Conservation (phyloP, 352 stramenopile genomes). For the Thalassiosira hispida region DNA sequence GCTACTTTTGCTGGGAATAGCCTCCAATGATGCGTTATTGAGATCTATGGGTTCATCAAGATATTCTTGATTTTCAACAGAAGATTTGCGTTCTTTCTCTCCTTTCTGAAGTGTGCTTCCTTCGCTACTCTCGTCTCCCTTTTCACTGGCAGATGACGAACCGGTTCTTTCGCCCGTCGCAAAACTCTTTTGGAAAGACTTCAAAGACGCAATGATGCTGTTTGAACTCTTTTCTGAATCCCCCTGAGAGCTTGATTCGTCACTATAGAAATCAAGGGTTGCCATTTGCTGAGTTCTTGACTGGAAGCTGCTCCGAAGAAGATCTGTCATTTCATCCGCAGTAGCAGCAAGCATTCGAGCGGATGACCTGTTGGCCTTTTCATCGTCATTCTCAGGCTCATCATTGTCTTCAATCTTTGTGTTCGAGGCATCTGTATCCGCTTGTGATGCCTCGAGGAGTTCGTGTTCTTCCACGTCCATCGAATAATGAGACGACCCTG, state of each 20-base stretch:
- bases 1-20: constrained; percentile 15
- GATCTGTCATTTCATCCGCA: constrained; percentile 35
- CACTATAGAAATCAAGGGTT: neutral
- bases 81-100: constrained; percentile 3
- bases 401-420: neutral
- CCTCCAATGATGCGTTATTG: neutral
- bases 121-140: constrained; percentile 13
- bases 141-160: constrained; percentile 13
- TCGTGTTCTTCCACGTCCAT: constrained; percentile 1
- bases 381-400: constrained; percentile 1
- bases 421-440: constrained; percentile 1
- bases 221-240: constrained; percentile 21
- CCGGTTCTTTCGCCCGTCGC: neutral
- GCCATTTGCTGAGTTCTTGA: constrained; percentile 14
- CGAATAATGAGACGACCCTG: constrained; percentile 9
- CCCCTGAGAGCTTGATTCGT: constrained; percentile 24
- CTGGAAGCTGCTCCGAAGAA: constrained; percentile 16
- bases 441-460: constrained; percentile 15
- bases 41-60: neutral
- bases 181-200: constrained; percentile 24
- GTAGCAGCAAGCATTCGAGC: constrained; percentile 11
- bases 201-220: constrained; percentile 12
- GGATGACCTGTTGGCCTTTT: constrained; percentile 16
- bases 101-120: neutral
- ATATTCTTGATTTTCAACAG: constrained; percentile 8